Evolutionary conservation across 2,329 filamentous ascomycete species (phyloP).

Genomic region (Acephala macrosclerotiorum): DNA sequence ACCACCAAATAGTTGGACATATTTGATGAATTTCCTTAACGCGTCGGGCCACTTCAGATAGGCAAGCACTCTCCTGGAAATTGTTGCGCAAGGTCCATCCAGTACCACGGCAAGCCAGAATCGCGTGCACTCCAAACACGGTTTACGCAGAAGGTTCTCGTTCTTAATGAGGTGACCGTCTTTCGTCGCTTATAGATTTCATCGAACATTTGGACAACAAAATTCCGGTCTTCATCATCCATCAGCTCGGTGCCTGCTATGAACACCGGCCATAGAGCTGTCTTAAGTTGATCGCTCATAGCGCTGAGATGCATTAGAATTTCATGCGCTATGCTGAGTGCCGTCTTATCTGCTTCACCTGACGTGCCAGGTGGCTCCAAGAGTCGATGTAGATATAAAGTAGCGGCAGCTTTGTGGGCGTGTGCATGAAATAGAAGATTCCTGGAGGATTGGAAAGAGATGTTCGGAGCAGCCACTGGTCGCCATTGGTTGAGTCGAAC

Average conservation of each 20-base stretch:
- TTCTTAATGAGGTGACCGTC: constrained; percentile 41
- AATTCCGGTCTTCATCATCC: constrained; percentile 35
- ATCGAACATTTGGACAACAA: constrained; percentile 38
- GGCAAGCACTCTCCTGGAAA: constrained; percentile 44
- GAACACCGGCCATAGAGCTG: constrained; percentile 44
- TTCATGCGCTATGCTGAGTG: constrained; percentile 41
- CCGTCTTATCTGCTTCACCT: constrained; percentile 35
- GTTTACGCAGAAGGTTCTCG: constrained; percentile 39
- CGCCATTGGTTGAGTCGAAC: constrained; percentile 38
- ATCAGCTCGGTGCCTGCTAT: constrained; percentile 42
- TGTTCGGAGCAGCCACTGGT: constrained; percentile 32
- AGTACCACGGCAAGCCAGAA: constrained; percentile 40
- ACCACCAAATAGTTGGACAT: neutral
- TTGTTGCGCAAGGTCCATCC: constrained; percentile 41
- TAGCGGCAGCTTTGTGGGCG: constrained; percentile 38
- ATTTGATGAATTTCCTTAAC: neutral
- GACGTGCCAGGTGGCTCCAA: constrained; percentile 36
- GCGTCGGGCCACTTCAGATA: constrained; percentile 34
- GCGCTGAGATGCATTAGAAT: constrained; percentile 40
- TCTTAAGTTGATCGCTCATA: constrained; percentile 39
- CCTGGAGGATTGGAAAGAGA: constrained; percentile 39
- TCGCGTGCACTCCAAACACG: constrained; percentile 43
- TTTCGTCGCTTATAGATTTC: constrained; percentile 38
- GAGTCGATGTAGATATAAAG: constrained; percentile 42
- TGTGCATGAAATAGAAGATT: constrained; percentile 43